These are phyloP conservation scores for Eimeria mitis DNA, from an alignment of 169 alveolate species.

Conservation along the genomic window DNA sequence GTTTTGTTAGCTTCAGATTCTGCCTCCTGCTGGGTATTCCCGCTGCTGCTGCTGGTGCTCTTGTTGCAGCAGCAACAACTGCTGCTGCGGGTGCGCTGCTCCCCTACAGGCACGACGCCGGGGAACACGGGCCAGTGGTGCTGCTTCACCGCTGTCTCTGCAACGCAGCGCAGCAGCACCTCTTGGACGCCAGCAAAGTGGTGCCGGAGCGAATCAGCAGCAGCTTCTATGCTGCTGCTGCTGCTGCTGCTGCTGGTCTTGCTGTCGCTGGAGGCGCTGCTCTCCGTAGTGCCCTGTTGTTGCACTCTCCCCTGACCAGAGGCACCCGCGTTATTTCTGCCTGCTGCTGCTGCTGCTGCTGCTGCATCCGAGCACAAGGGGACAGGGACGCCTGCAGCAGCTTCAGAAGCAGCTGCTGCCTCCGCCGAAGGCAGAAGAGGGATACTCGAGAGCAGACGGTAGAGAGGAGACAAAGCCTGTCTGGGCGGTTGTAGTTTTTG, in stretches of 20 bases:
- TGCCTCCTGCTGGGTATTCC: background rate
- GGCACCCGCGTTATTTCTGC: no score
- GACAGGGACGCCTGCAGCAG: background rate
- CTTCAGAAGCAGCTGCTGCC: constrained; percentile 11
- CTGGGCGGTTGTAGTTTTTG: background rate
- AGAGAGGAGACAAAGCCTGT: constrained; percentile 9
- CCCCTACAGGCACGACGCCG: constrained; percentile 82
- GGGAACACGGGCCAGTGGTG: constrained; percentile 85
- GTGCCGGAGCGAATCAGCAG: background rate
- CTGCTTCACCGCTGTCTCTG: constrained; percentile 63
- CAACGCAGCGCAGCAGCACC: constrained; percentile 70
- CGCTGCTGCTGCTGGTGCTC: constrained; percentile 56
- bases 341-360: constrained; percentile 18
- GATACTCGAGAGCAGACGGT: background rate
- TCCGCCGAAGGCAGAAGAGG: background rate
- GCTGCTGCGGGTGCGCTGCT: constrained; percentile 17
- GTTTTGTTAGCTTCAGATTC: background rate
- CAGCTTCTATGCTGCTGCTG: constrained; percentile 11
- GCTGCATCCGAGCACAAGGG: background rate
- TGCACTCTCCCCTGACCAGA: background rate
- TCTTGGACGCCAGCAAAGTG: constrained; percentile 45
- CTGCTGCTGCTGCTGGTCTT: constrained; percentile 7
- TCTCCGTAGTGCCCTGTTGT: background rate
- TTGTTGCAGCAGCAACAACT: constrained; percentile 24
- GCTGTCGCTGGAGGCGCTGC: constrained; percentile 2